Conservation (phyloP, 2,329 filamentous ascomycete genomes). For the Dothistroma pini region DNA sequence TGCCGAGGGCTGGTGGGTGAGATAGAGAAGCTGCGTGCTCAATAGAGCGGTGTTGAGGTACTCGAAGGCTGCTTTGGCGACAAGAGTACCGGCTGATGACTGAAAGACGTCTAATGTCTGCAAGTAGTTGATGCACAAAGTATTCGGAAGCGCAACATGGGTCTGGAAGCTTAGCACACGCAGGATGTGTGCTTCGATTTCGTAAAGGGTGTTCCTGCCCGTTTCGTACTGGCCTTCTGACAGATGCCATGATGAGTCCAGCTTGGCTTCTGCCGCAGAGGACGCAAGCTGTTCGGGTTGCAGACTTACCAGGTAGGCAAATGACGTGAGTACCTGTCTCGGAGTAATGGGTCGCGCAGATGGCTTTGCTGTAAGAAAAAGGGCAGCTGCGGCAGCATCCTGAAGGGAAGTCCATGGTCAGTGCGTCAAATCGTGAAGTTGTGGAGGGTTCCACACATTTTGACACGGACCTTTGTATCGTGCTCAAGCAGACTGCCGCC, state of each 20-base stretch:
- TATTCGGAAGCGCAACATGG: slow-evolving; percentile 80
- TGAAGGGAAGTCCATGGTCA: slow-evolving; percentile 43
- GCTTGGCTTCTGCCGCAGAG: slow-evolving; percentile 6
- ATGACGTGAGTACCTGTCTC: slow-evolving; percentile 79
- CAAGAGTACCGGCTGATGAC: slow-evolving; percentile 42
- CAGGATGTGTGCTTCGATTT: slow-evolving; percentile 74
- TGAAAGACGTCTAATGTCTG: slow-evolving; percentile 74
- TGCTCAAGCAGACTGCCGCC: slow-evolving; percentile 48
- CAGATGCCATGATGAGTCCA: slow-evolving; percentile 50
- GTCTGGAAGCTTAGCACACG: slow-evolving; percentile 75
- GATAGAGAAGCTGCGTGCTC: slow-evolving; percentile 82
- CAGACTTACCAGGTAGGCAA: slow-evolving; percentile 70
- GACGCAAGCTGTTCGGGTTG: slow-evolving; percentile 50
- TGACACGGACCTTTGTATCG: slow-evolving; percentile 49
- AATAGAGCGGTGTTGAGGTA: slow-evolving; percentile 84
- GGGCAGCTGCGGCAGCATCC: slow-evolving; percentile 74
- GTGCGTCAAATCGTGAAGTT: slow-evolving; percentile 9
- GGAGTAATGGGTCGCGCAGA: slow-evolving; percentile 72
- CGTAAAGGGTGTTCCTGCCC: slow-evolving; percentile 62
- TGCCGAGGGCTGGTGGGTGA: slow-evolving; percentile 85
- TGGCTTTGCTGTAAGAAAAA: slow-evolving; percentile 81
- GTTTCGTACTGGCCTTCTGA: slow-evolving; percentile 68
- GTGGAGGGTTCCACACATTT: background rate
- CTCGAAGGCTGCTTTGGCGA: slow-evolving; percentile 65
- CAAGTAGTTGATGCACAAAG: slow-evolving; percentile 84